Base-by-base conservation (phyloP, 2,329 filamentous ascomycete species). In the Fusarium brevicatenulatum region DNA sequence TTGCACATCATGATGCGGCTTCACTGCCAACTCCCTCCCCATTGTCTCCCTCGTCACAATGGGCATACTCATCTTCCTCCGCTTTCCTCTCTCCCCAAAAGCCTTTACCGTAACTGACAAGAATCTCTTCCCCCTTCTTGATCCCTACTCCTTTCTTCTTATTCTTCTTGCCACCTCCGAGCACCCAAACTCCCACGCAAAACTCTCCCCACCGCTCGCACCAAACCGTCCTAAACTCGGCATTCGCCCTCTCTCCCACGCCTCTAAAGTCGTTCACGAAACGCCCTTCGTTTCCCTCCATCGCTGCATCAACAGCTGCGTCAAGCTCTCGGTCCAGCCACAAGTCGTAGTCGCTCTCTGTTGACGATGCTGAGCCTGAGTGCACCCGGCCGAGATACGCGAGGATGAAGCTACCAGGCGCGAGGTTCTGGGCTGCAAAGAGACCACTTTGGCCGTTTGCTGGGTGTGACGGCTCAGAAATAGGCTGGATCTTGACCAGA, bases 211-310 rank as follows among this genome's bases (percentile, higher is more conserved):
- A 84, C 30, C 83, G 78, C 72, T 80, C 80, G 78, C 90, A 88
- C 88, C 89, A 91, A 5, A 86, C 86, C 70, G 88, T 86, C 46
- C 82, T 83, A 73, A 91, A 91, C 81, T 90, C 89, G 11, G 88
- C 88, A 68, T 90, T 90, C 2, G 88, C 83, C 65, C 85, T 80
- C 54, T 81, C 82, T 18, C 82, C 82, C 4, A 92, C 84, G 7
- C 90, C 90, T 11, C 91, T 84, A 74, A 90, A 92, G 80, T 92
- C 91, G 76, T 92, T 92, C 50, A 91, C 85, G 73, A 91, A 92
- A 15, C 91, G 83, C 4, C 88, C 90, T 81, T 92, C 91, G 75
- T 91, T 92, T 16, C 90, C 90, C 59, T 80, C 81, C 42, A 77
- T 78, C 21, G 83, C 86, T 7, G 90, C 91, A 75, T 92, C 91